phyloP scores from a whole-genome alignment of 2,329 filamentous ascomycete genomes.

The Reticulascus tulasneorum region DNA sequence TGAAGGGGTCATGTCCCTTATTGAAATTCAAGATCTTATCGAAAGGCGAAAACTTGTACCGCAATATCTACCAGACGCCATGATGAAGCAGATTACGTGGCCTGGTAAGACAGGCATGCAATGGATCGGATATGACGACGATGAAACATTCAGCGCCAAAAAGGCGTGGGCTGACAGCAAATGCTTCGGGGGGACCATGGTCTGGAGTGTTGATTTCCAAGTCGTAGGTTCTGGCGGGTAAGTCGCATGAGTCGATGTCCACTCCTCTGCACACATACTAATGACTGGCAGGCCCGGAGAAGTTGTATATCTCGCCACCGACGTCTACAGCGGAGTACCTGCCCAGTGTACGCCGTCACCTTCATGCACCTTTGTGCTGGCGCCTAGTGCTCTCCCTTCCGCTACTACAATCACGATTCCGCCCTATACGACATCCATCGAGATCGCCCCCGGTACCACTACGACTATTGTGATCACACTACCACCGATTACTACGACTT shows the following conservation, averaged over 20 bases:
- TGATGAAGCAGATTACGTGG: conserved; percentile 23
- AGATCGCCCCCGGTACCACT: not conserved
- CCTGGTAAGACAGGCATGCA: conserved; percentile 20
- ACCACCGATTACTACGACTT: not conserved
- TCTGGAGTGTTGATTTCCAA: conserved; percentile 24
- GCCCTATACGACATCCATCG: not conserved
- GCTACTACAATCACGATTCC: not conserved
- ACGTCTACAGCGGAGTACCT: not conserved
- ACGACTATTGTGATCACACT: not conserved
- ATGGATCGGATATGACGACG: conserved; percentile 22
- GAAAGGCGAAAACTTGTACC: conserved; percentile 73
- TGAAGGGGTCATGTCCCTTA: conserved; percentile 24
- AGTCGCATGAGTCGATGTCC: too few species aligned
- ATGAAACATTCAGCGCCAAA: conserved; percentile 20
- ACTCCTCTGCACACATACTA: too few species aligned
- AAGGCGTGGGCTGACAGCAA: conserved; percentile 18
- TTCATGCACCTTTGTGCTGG: not conserved
- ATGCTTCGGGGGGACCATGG: conserved; percentile 28
- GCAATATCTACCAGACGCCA: conserved; percentile 60
- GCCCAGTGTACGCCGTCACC: not conserved
- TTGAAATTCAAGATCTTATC: conserved; percentile 65
- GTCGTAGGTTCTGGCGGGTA: not conserved
- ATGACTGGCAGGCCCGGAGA: too few species aligned
- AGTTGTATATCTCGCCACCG: not conserved
- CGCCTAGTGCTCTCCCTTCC: not conserved